These are phyloP conservation scores for Mytilinidion resinicola DNA, from an alignment of 495 filamentous ascomycete genomes.

Conservation along the genomic window DNA sequence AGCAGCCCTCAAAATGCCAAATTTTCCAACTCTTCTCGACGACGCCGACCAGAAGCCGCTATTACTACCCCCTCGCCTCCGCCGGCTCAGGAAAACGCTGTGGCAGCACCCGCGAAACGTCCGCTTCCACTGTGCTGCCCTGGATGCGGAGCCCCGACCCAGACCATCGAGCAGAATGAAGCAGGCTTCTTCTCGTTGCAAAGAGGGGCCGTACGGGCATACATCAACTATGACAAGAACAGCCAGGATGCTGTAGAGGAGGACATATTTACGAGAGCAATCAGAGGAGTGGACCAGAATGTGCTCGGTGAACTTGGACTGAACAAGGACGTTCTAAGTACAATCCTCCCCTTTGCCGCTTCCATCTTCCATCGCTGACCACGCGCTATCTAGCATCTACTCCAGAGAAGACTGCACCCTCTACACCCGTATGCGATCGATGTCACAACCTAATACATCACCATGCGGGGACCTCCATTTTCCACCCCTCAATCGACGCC, in stretches of 20 bases:
- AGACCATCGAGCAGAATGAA: constrained; percentile 58
- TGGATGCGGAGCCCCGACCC: constrained; percentile 83
- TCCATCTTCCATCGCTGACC: neutral
- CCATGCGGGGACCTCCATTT: constrained; percentile 57
- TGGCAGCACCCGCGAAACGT: neutral
- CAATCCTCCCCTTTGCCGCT: neutral
- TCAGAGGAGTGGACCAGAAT: constrained; percentile 18
- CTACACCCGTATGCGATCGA: constrained; percentile 65
- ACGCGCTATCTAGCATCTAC: neutral
- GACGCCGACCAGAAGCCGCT: constrained; percentile 2
- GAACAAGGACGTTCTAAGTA: constrained; percentile 14
- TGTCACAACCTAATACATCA: constrained; percentile 80
- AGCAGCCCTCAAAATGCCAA: neutral
- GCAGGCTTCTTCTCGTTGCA: constrained; percentile 68
- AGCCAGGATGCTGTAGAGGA: constrained; percentile 22
- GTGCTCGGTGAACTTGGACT: constrained; percentile 21
- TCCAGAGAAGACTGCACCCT: constrained; percentile 2
- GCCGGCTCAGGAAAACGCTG: neutral
- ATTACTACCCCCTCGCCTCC: neutral
- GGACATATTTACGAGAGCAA: constrained; percentile 31
- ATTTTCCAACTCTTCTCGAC: constrained; percentile 12
- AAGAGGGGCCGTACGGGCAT: constrained; percentile 48
- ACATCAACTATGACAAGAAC: constrained; percentile 34
- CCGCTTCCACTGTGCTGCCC: constrained; percentile 60
- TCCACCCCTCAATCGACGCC: constrained; percentile 69